Percentiles rank a stretch among this genome's conserved stretches.
phyloP scores from a whole-genome alignment of 768 basidiomycete species.

The Tylopilus intermedius region DNA sequence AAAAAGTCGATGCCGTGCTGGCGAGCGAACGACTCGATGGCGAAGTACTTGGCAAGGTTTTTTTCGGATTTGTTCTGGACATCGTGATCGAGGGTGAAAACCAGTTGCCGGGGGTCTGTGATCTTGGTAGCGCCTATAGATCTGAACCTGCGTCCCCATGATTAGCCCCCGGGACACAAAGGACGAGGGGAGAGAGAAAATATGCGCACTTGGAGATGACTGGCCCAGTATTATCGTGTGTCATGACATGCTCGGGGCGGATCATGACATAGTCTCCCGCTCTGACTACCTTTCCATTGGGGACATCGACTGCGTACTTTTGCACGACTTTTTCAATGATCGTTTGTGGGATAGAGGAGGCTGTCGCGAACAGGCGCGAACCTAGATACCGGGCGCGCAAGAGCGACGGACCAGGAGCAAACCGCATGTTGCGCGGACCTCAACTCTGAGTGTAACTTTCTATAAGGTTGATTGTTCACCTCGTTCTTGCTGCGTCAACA shows the following conservation, averaged over 20 bases:
- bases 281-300: constrained; percentile 71
- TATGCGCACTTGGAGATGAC: constrained; percentile 87
- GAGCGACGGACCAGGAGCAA: constrained; percentile 7
- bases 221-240: constrained; percentile 96
- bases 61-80: constrained; percentile 92
- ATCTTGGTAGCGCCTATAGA: constrained; percentile 88
- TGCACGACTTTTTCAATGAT: constrained; percentile 97
- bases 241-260: constrained; percentile 96
- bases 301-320: constrained; percentile 89
- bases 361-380: constrained; percentile 32
- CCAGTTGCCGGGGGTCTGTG: constrained; percentile 74
- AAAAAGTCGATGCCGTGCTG: constrained; percentile 88
- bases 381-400: constrained; percentile 5
- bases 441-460: neutral
- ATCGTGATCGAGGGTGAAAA: constrained; percentile 97
- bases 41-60: constrained; percentile 88
- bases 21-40: constrained; percentile 87
- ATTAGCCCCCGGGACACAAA: neutral
- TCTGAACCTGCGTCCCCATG: constrained; percentile 62
- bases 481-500: no score
- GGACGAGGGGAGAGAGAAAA: neutral
- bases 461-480: no score
- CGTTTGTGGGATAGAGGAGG: constrained; percentile 61
- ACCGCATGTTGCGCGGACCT: constrained; percentile 7
- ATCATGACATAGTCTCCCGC: constrained; percentile 99